Evolutionary conservation across 352 stramenopile species (phyloP).

Genomic region (Hyaloperonospora arabidopsidis): DNA sequence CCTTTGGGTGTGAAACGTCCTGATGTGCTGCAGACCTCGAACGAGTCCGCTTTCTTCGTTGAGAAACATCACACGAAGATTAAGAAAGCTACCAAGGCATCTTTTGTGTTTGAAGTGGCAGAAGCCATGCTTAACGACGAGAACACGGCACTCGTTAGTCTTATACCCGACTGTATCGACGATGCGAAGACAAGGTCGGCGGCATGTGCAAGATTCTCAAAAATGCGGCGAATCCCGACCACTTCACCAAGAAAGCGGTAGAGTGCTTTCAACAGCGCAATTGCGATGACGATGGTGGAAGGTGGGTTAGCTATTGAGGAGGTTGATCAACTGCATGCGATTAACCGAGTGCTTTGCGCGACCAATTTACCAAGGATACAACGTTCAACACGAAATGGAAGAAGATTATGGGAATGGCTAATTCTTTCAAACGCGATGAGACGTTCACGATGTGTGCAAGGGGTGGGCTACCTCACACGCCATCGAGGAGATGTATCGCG

Average conservation of each 20-base stretch:
- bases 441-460: background rate
- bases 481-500: background rate
- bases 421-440: background rate
- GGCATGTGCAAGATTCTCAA: background rate
- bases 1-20: background rate
- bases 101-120: too few species aligned
- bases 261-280: too few species aligned
- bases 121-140: too few species aligned
- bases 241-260: background rate
- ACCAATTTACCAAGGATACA: background rate
- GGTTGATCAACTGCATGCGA: too few species aligned
- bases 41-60: background rate
- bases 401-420: background rate
- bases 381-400: conserved; percentile 2
- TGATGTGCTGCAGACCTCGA: background rate
- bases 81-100: too few species aligned
- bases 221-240: background rate
- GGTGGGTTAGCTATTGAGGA: too few species aligned
- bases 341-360: background rate
- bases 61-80: conserved; percentile 2
- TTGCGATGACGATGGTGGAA: background rate
- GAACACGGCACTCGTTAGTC: background rate
- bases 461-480: background rate
- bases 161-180: background rate
- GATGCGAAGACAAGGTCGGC: background rate